Evolutionary conservation across 129 eudicot species (phyloP), one percentile per base, ranked within the genome.

Genomic region (Escallonia herrerae): DNA sequence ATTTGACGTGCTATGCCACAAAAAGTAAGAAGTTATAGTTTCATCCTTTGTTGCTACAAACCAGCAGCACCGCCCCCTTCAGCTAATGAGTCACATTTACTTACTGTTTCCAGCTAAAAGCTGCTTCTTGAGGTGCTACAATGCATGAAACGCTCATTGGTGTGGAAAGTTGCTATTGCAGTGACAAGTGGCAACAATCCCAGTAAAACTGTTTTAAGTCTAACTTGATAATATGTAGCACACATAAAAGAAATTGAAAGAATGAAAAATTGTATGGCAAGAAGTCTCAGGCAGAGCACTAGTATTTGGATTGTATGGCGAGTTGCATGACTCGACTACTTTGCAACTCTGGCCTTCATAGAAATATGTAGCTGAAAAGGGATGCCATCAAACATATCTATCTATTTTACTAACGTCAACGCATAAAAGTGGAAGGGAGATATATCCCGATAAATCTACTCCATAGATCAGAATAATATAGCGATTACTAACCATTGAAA

Each of bases 401-500:
- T 22, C 33, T 22, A 22, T 22, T 22, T 22, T 22, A 22, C 33
- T 22, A 22, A 22, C 33, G 33, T 22, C 33, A 22, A 22, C 33
- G 33, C 0, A 22, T 22, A 22, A 22, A 22, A 12, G 63, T 10
- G 46, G 5, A 10, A 13, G 9, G 13, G 15, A 4, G n/a, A 39
- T 39, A 0, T n/a, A 56, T 22, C 10, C 3, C 12, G 2, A 15
- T 3, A 11, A 9, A 56, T 15, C 40, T 13, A 44, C 40, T 7
- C n/a, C 2, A 38, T 46, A 52, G 15, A 59, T 40, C 38, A 55
- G 12, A 58, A 47, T 4, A 15, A 9, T 56, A 67, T 60, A 11
- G 39, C 7, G 62, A 6, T 3, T 14, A 66, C 81, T 76, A 72
- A 93, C 99, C 95, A 93, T 79, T 3, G 99, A 88, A 72, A 93